These are phyloP conservation scores for Nasturtium officinale DNA, from an alignment of 345 rosid genomes.

Conservation along the genomic window DNA sequence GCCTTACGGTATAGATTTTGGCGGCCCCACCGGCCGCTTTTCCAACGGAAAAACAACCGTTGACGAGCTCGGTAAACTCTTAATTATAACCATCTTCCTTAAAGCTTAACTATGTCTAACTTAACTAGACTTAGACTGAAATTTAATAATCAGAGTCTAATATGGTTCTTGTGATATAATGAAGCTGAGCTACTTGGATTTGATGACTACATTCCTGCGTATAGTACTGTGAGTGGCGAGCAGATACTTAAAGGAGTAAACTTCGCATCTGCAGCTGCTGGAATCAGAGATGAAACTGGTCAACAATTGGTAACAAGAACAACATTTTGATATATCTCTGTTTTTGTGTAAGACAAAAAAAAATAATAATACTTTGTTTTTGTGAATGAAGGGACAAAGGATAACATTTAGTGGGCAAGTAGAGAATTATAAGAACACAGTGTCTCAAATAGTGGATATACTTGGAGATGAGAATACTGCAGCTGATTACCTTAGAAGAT, in stretches of 20 bases:
- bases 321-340: background rate
- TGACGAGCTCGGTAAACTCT: conserved; percentile 62
- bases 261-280: conserved; percentile 88
- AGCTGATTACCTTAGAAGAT: conserved; percentile 57
- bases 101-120: background rate
- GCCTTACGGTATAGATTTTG: conserved; percentile 87
- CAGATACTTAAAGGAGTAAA: conserved; percentile 69
- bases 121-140: conserved; percentile 1
- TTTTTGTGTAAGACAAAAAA: background rate
- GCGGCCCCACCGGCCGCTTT: conserved; percentile 82
- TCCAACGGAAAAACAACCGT: conserved; percentile 78
- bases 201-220: conserved; percentile 59
- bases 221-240: conserved; percentile 52
- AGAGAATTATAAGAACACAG: conserved; percentile 62
- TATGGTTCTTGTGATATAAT: conserved; percentile 19
- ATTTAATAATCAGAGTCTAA: conserved; percentile 14
- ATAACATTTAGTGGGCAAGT: conserved; percentile 79
- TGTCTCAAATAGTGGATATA: conserved; percentile 54
- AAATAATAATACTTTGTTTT: background rate
- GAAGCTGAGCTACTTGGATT: conserved; percentile 71
- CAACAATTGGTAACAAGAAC: conserved; percentile 60
- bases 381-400: conserved; percentile 63
- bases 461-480: conserved; percentile 65
- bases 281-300: conserved; percentile 83
- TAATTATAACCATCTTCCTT: background rate